Conservation (phyloP, 2,329 filamentous ascomycete genomes). For the Albophoma yamanashiensis region DNA sequence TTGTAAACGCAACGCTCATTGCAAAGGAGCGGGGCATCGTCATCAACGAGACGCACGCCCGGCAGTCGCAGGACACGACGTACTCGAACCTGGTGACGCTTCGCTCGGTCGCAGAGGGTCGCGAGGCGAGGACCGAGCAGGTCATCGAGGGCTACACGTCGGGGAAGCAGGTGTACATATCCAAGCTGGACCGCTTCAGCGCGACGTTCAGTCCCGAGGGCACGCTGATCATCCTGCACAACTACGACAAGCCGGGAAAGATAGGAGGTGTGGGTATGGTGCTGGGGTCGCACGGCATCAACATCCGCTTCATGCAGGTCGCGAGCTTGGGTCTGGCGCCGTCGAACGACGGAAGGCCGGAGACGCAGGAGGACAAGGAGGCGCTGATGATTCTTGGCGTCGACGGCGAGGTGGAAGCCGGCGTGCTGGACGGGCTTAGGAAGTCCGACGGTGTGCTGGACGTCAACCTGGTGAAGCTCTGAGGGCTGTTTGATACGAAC, state of each 20-base stretch:
- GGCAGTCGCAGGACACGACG: slow-evolving; percentile 48
- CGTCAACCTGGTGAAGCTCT: slow-evolving; percentile 41
- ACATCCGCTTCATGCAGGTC: slow-evolving; percentile 75
- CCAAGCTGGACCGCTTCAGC: slow-evolving; percentile 60
- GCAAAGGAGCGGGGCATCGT: slow-evolving; percentile 69
- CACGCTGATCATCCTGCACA: slow-evolving; percentile 66
- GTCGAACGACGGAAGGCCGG: slow-evolving; percentile 10
- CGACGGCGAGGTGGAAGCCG: slow-evolving; percentile 50
- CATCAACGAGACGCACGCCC: slow-evolving; percentile 61
- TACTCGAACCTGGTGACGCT: slow-evolving; percentile 66
- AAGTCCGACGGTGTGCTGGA: slow-evolving; percentile 42
- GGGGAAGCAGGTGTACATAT: slow-evolving; percentile 56
- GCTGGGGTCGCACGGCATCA: slow-evolving; percentile 60
- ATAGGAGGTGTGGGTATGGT: slow-evolving; percentile 68
- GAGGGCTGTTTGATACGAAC: background rate
- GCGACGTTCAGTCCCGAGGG: slow-evolving; percentile 65
- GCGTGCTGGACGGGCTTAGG: slow-evolving; percentile 38
- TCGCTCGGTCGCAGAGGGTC: slow-evolving; percentile 33
- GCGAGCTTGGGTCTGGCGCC: slow-evolving; percentile 32
- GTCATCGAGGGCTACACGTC: slow-evolving; percentile 57
- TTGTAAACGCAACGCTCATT: slow-evolving; percentile 69
- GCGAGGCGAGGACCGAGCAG: slow-evolving; percentile 21
- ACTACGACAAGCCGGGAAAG: slow-evolving; percentile 73
- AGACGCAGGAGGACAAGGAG: slow-evolving; percentile 39
- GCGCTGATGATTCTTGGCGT: slow-evolving; percentile 77